Base-by-base conservation (phyloP, 306 rosid genomes). In the Bauhinia variegata region DNA sequence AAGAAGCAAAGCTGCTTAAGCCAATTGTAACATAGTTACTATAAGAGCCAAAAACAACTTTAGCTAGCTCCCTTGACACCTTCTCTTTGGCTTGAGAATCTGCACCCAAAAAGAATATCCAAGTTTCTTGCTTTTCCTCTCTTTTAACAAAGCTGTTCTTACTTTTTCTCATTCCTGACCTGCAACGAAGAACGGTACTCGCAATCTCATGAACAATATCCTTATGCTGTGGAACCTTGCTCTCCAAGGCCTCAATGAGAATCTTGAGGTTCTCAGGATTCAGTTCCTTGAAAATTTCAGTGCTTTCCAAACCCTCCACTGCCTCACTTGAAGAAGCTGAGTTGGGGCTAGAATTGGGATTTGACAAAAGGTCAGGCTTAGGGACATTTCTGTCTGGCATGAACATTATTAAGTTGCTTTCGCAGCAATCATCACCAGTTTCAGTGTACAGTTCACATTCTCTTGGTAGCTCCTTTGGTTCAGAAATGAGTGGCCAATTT, bases 291-390 rank as follows among this genome's bases (percentile, higher is more conserved):
- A 89, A 87, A 82, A 82, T 71, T 11, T 77, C 60, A 34, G 61
- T 72, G 72, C 82, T 80, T 19, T 82, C 85, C 47, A 70, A 49
- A 37, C 91, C 96, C 0, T 88, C 96, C 47, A 78, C 37, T 68
- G 83, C 86, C 62, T 91, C 96, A 68, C 97, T 91, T 16, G 97
- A 87, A 54, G 95, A 91, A 23, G 97, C 96, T 17, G 96, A 91
- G 71, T 91, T 91, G 2, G 97, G 97, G 56, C 96, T 88, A 0
- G 97, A 91, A 69, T 91, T 91, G 0, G 97, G 96, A 63, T 88
- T 91, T 39, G 96, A 91, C 47, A 91, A 72, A 37, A 91, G 96
- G 6, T 86, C 96, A 6, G 97, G 97, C n/a, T 85, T 91, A 11
- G 84, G 77, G 31, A 63, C 75, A 72, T 70, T 64, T 41, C 67